Evolutionary conservation across 257 asterid species (phyloP), one percentile per base, ranked within the genome.

Genomic region (Leonotis leonurus): DNA sequence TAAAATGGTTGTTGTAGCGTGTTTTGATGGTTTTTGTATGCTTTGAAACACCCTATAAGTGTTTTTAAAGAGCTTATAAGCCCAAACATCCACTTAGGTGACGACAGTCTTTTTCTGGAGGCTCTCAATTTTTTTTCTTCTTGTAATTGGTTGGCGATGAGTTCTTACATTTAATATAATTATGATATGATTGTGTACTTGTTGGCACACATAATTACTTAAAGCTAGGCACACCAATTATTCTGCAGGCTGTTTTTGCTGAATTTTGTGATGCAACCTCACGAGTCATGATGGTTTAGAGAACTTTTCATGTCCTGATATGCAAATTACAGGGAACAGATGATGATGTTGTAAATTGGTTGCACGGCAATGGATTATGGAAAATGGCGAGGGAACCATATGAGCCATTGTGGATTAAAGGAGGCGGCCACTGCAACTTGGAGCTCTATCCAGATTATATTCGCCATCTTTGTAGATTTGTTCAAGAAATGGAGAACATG

Each of bases 361-460:
- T 89, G 67, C 99, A 93, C 8, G 99, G 99, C 3, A 75, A 78
- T 2, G 88, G 88, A 25, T 62, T 93, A 55, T 93, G 97, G 96
- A 77, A 90, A 72, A 80, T 80, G 94, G 82, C 97, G 0, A 72
- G 86, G 72, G 97, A 93, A 54, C 94, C 97, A 3, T 93, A 85
- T 6, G 99, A 93, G 62, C 97, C 99, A 43, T 73, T 93, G 62
- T 93, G 99, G 99, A 89, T 93, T 41, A 87, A 87, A 79, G 99
- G 99, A 16, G 99, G 99, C 0, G 99, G 99, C 1, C 99, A 93
- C 70, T 93, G 99, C 94, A 93, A 93, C 83, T 77, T 93, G 75
- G 99, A 93, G 83, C 96, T 93, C 5, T 93, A 89, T 64, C 97
- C 99, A 0, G 99, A 93, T 64, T 93, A 93, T 77, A 78, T 93